Conservation (phyloP, 2,329 filamentous ascomycete genomes). For the Penicillium sp. region DNA sequence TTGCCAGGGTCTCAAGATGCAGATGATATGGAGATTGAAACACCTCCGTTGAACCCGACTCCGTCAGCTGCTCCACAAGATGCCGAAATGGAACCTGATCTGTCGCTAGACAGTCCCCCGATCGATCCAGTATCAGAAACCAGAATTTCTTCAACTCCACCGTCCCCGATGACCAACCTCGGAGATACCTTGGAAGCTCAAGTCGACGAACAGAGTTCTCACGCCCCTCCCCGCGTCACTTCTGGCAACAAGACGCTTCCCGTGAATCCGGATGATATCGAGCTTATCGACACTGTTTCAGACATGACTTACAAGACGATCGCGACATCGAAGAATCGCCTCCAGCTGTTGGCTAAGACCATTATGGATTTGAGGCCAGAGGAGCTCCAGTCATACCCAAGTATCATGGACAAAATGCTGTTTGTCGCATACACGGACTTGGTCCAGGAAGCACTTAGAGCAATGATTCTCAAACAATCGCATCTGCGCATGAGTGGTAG, state of each 20-base stretch:
- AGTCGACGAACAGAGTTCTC: background rate
- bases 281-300: conserved; percentile 4
- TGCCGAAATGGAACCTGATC: background rate
- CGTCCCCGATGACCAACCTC: background rate
- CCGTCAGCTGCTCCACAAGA: background rate
- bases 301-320: background rate
- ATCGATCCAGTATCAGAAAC: background rate
- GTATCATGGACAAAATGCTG: conserved; percentile 2
- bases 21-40: conserved; percentile 7
- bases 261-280: conserved; percentile 3
- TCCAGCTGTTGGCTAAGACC: conserved; percentile 29
- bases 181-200: background rate
- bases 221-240: background rate
- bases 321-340: background rate
- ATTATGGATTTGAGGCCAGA: conserved; percentile 19
- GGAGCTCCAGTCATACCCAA: conserved; percentile 12
- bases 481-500: background rate
- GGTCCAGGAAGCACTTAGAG: conserved; percentile 15
- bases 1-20: background rate
- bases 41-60: conserved; percentile 6
- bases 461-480: conserved; percentile 12
- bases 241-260: background rate
- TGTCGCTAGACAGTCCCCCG: background rate
- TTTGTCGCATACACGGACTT: conserved; percentile 10
- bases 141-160: background rate